Evolutionary conservation across 805 yeast species (phyloP).

Genomic region (Yamadazyma tumulicola): DNA sequence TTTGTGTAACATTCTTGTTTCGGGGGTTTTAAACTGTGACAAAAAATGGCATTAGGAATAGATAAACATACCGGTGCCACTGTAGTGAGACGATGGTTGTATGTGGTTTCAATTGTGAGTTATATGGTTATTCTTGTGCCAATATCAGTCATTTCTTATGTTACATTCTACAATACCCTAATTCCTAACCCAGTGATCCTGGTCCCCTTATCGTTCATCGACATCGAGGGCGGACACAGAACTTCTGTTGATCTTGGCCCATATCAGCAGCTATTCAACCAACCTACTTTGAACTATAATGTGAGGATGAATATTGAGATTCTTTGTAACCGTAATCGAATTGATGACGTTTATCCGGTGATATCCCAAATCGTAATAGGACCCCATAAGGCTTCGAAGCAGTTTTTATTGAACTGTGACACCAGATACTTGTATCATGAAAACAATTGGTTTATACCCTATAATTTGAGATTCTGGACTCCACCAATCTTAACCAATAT

Average conservation of each 20-base stretch:
- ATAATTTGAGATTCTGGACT: conserved; percentile 33
- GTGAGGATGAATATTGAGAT: conserved; percentile 21
- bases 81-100: conserved; percentile 19
- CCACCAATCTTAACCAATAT: conserved; percentile 27
- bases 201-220: conserved; percentile 13
- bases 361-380: neutral
- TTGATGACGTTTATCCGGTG: conserved; percentile 16
- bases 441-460: conserved; percentile 34
- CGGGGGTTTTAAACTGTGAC: neutral
- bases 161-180: conserved; percentile 30
- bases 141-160: conserved; percentile 31
- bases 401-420: conserved; percentile 27
- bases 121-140: conserved; percentile 30
- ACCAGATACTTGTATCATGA: conserved; percentile 23
- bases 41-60: neutral
- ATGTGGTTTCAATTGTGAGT: conserved; percentile 18
- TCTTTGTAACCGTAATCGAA: conserved; percentile 19
- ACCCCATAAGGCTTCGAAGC: conserved; percentile 5
- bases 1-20: too few relatives aligned
- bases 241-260: neutral
- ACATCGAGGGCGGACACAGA: neutral
- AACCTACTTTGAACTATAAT: conserved; percentile 16
- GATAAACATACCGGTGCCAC: neutral
- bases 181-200: conserved; percentile 23
- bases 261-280: neutral